These are phyloP conservation scores for Talaromyces verruculosus DNA, from an alignment of 2,329 filamentous ascomycete genomes.

Conservation along the genomic window DNA sequence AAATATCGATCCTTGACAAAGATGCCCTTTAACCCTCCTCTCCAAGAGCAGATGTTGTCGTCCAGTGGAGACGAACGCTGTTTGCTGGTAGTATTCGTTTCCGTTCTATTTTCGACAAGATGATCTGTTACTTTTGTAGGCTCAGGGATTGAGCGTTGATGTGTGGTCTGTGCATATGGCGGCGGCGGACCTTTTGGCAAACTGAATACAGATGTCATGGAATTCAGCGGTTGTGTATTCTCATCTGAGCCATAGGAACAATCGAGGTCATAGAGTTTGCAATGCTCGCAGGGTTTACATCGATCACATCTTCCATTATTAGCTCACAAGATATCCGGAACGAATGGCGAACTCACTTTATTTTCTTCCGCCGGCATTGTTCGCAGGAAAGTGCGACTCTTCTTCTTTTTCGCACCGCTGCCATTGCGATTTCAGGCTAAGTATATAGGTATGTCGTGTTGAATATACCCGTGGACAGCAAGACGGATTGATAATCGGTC, in stretches of 20 bases:
- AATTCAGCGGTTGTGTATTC: background rate
- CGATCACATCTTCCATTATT: constrained; percentile 12
- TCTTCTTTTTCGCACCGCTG: constrained; percentile 19
- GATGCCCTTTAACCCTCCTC: constrained; percentile 5
- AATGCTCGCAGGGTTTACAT: constrained; percentile 12
- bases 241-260: constrained; percentile 3
- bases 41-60: background rate
- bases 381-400: constrained; percentile 7
- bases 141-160: background rate
- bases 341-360: constrained; percentile 22
- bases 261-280: constrained; percentile 4
- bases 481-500: background rate
- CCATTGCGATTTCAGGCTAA: background rate
- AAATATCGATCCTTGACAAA: constrained; percentile 52
- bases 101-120: background rate
- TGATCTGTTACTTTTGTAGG: background rate
- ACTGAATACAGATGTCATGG: constrained; percentile 14
- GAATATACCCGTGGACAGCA: background rate
- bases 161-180: background rate
- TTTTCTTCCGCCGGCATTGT: constrained; percentile 19
- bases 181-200: background rate
- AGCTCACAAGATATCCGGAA: background rate
- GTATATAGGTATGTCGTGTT: background rate
- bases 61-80: background rate
- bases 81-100: background rate